Conservation (phyloP, 352 stramenopile species). For the Globisporangium okanoganense region DNA sequence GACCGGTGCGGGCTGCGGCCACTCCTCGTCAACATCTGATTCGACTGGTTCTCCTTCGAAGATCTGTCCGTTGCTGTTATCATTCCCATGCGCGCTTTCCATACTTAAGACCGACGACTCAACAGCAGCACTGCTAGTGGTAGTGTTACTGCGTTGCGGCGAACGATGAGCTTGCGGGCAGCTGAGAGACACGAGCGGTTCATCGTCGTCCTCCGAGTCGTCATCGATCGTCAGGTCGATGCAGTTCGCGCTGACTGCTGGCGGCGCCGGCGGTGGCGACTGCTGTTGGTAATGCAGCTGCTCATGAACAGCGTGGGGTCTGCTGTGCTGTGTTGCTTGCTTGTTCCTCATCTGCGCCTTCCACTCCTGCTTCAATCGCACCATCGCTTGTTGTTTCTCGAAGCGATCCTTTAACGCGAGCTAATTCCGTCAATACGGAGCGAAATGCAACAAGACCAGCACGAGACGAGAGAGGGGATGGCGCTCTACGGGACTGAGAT, state of each 20-base stretch:
- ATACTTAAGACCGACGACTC: background rate
- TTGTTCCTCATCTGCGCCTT: slow-evolving; percentile 7
- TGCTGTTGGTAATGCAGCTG: background rate
- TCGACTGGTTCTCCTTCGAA: slow-evolving; percentile 25
- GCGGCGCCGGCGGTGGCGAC: background rate
- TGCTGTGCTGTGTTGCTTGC: background rate
- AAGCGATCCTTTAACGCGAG: background rate
- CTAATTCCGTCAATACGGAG: background rate
- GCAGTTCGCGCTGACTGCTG: background rate
- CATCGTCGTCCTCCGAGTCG: slow-evolving; percentile 51
- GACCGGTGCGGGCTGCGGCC: slow-evolving; percentile 19
- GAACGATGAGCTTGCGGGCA: background rate
- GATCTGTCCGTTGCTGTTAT: background rate
- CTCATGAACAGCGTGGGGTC: background rate
- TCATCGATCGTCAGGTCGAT: slow-evolving; percentile 65
- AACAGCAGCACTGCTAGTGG: background rate
- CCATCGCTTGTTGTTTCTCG: slow-evolving; percentile 1
- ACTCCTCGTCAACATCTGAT: slow-evolving; percentile 67
- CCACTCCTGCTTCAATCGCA: slow-evolving; percentile 16
- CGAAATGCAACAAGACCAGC: background rate
- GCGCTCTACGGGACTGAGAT: background rate
- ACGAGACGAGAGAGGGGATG: background rate
- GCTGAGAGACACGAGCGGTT: slow-evolving; percentile 20
- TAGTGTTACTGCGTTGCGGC: background rate
- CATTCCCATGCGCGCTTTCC: background rate